Evolutionary conservation across 345 rosid species (phyloP).

Genomic region (Hibiscus tridactylites): DNA sequence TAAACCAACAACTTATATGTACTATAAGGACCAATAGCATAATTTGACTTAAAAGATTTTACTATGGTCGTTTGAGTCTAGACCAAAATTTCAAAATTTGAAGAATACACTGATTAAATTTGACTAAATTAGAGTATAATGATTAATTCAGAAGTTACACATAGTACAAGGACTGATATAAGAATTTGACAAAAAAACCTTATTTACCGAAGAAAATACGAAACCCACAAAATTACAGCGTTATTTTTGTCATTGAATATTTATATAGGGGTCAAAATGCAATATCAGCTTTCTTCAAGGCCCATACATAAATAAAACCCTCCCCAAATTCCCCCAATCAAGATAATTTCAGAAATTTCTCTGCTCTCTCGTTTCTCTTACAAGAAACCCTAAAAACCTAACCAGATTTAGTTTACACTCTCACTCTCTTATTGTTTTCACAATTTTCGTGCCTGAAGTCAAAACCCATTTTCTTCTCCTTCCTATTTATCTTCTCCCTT

Average conservation of each 20-base stretch:
- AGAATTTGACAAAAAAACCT: too few species aligned
- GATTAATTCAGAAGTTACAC: too few species aligned
- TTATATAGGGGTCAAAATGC: neutral
- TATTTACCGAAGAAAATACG: too few species aligned
- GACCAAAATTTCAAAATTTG: too few species aligned
- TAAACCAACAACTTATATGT: too few species aligned
- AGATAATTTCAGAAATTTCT: neutral
- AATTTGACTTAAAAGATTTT: too few species aligned
- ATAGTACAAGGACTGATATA: too few species aligned
- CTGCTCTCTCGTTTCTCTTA: neutral
- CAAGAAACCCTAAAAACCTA: slow-evolving; percentile 3
- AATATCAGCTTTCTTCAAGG: neutral
- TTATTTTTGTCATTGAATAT: too few species aligned
- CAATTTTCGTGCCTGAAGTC: neutral
- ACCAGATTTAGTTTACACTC: neutral
- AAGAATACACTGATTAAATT: too few species aligned
- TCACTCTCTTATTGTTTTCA: neutral
- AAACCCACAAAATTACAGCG: neutral
- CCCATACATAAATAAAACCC: neutral
- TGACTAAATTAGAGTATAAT: too few species aligned
- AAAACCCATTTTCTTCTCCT: neutral
- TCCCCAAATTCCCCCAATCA: neutral
- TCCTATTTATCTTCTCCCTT: neutral
- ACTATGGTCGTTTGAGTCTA: too few species aligned
- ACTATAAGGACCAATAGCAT: too few species aligned